Evolutionary conservation across 2,329 filamentous ascomycete genomes (phyloP), one percentile per base, ranked within the genome.

Genomic region (Fusarium coicis): DNA sequence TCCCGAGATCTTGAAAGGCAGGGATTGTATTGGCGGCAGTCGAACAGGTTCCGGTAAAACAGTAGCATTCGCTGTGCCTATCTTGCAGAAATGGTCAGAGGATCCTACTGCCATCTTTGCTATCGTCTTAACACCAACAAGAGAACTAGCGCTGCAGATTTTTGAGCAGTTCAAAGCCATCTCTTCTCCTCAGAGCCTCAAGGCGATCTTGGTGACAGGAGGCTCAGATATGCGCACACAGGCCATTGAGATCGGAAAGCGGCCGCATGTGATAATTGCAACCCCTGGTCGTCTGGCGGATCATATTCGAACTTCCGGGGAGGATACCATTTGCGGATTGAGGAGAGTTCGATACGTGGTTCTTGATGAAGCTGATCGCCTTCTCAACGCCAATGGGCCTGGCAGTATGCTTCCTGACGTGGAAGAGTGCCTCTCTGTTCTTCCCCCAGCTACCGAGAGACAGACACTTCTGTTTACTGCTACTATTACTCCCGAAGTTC

Each of bases 31-130:
- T 76, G 96, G 96, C 79, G 95, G 95, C 42, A 97, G 94, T 79
- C 89, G 95, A 71, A 99, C 96, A 1, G 96, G 96, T 86, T 98
- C 96, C 18, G 96, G 96, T 83, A 99, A 99, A 85, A 99, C 96
- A 7, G 92, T 98, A 47, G 95, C 96, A 3, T 99, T 99, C 82
- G 93, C 96, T 2, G 94, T 95, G 15, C 96, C 96, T 1, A 97
- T 99, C 68, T 85, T 99, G 72, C 96, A 98, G 81, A 93, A 92
- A 82, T 98, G 95, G 95, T 91, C 96, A 5, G 89, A 95, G 79
- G 95, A 99, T 84, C 96, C 96, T 2, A 92, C 92, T 66, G 96
- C 94, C 47, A 96, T 98, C 76, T 99, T 94, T 81, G 96, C 91
- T 4, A 85, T 99, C 10, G 90, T 99, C 19, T 84, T 99, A 78